Percentiles rank a stretch among this genome's conserved stretches.
Conservation (phyloP, 2,329 filamentous ascomycete genomes). For the Septoria linicola region DNA sequence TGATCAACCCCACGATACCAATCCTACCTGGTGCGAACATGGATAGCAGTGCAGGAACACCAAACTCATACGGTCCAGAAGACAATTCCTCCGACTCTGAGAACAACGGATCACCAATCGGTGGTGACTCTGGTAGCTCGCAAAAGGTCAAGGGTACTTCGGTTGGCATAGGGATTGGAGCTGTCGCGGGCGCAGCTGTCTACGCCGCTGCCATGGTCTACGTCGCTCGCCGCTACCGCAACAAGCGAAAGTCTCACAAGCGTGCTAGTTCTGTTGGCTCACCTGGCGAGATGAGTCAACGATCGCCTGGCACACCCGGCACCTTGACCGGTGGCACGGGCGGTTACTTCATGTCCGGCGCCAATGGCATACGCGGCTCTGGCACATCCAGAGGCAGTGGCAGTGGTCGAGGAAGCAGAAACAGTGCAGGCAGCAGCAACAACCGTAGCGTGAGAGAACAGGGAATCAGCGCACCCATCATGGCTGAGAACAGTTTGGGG, state of each 20-base stretch:
- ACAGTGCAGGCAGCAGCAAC: conserved; percentile 64
- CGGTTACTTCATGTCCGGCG: conserved; percentile 67
- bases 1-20: conserved; percentile 82
- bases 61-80: conserved; percentile 43
- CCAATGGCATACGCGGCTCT: conserved; percentile 44
- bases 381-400: conserved; percentile 20
- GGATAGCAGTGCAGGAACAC: conserved; percentile 40
- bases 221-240: conserved; percentile 84
- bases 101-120: conserved; percentile 50
- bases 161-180: conserved; percentile 70
- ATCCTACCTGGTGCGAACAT: conserved; percentile 54
- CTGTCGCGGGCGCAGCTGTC: conserved; percentile 74
- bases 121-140: conserved; percentile 51
- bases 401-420: conserved; percentile 40
- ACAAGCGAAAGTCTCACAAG: conserved; percentile 66
- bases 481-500: conserved; percentile 89
- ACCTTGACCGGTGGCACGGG: conserved; percentile 39
- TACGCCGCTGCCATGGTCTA: conserved; percentile 95
- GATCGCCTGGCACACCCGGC: conserved; percentile 28
- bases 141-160: conserved; percentile 63
- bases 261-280: conserved; percentile 74
- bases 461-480: conserved; percentile 84
- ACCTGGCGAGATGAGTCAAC: conserved; percentile 50
- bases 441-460: conserved; percentile 63
- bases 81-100: conserved; percentile 34